Percentiles rank a stretch among this genome's conserved stretches.
Conservation (phyloP, 768 basidiomycete genomes). For the Kwoniella botswanensis region DNA sequence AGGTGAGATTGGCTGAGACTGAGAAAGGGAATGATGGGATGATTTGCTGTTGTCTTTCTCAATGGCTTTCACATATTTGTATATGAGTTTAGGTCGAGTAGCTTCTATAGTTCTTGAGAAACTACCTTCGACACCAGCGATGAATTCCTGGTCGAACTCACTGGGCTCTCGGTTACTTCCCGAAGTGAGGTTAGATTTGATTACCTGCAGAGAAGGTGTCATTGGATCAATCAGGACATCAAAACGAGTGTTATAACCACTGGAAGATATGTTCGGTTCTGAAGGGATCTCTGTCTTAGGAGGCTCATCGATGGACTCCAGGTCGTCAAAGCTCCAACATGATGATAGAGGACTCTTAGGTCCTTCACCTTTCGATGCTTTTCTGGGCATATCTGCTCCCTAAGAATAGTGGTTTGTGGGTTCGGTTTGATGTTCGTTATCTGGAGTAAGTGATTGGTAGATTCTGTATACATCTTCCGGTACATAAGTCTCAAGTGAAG, state of each 20-base stretch:
- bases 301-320: neutral
- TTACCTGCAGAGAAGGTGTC: neutral
- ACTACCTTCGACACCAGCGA: neutral
- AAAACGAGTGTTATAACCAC: neutral
- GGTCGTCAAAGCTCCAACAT: neutral
- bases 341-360: neutral
- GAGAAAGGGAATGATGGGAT: neutral
- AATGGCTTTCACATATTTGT: neutral
- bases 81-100: neutral
- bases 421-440: too few species aligned
- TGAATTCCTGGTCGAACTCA: neutral
- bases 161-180: neutral
- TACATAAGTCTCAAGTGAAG: too few species aligned
- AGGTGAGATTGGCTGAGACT: neutral
- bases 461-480: too few species aligned
- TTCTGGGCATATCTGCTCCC: neutral
- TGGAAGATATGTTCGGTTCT: neutral
- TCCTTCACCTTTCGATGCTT: neutral
- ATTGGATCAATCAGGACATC: neutral
- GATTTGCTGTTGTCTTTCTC: neutral
- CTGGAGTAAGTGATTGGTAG: too few species aligned
- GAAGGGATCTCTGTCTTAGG: neutral
- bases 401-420: neutral
- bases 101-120: neutral
- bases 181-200: neutral